Evolutionary conservation across 2,329 filamentous ascomycete genomes (phyloP), one percentile per base, ranked within the genome.

Genomic region (Podosphaera xanthii): DNA sequence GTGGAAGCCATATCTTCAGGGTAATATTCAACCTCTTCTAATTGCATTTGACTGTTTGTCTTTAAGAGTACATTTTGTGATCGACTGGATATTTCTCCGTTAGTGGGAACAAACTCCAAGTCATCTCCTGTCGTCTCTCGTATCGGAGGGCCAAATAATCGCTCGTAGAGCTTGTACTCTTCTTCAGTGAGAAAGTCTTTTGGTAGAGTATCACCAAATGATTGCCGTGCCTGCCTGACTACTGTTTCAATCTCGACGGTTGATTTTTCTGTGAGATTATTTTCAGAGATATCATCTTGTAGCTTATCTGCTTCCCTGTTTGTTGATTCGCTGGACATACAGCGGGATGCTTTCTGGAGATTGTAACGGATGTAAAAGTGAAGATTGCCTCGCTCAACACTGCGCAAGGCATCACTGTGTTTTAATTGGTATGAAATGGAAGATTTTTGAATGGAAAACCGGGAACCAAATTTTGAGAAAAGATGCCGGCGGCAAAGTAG

Each of bases 141-240:
- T 62, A 86, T 69, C 1, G 89, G 87, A 40, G 82, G 75, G 1
- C 90, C 91, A 69, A 92, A 96, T 14, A 94, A 72, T 63, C 88
- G 77, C 67, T 85, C 81, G 70, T 94, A 95, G 0, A 94, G 72
- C 55, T 73, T 74, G 66, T 84, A 82, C 69, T 95, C 89, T 58
- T 84, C 78, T 0, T 77, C 75, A 40, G 75, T 81, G 58, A 96
- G 70, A 65, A 87, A 80, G 40, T 77, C 82, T 38, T 81, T 78
- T 0, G 90, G 90, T 33, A 96, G 71, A 0, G 77, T 82, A 66
- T 92, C 83, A 62, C 88, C 84, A 69, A 88, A 94, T 7, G 80
- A 76, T 63, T 87, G 83, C 65, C 84, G 81, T 42, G 87, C 84
- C 64, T 81, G 76, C 59, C 85, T 80, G 38, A 87, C 87, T 6